These are phyloP conservation scores for Punica granatum DNA, from an alignment of 345 rosid species.

Conservation along the genomic window DNA sequence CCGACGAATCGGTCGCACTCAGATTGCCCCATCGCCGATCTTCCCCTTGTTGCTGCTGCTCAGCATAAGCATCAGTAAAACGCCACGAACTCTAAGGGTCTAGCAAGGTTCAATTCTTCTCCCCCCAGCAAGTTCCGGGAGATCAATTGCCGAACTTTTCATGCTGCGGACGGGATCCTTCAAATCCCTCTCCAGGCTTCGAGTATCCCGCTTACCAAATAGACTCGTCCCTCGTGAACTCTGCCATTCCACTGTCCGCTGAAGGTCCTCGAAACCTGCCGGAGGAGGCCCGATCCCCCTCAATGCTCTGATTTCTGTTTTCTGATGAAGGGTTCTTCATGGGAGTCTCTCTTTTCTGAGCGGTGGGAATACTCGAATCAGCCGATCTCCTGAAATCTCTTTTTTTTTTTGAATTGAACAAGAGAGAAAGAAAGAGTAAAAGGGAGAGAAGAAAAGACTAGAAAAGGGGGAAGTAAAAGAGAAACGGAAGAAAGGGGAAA, in stretches of 20 bases:
- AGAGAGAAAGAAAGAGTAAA: too few species aligned
- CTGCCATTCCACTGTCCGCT: conserved; percentile 13
- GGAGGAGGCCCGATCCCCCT: conserved; percentile 53
- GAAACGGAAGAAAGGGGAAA: too few species aligned
- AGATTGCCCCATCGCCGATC: too few species aligned
- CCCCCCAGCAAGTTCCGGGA: conserved; percentile 51
- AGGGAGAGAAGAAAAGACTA: too few species aligned
- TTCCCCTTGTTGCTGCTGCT: too few species aligned
- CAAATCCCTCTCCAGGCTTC: conserved; percentile 44
- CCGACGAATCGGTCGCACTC: too few species aligned
- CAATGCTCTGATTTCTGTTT: conserved; percentile 16
- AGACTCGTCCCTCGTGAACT: conserved; percentile 17
- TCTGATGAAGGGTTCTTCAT: conserved; percentile 24
- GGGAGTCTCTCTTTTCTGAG: conserved; percentile 49
- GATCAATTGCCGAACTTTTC: conserved; percentile 67
- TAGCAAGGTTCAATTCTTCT: conserved; percentile 40
- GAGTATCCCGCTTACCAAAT: conserved; percentile 25
- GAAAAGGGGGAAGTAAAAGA: too few species aligned
- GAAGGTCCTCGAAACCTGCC: conserved; percentile 9
- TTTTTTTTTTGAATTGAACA: too few species aligned
- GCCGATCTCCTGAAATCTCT: too few species aligned
- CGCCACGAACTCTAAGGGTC: conserved; percentile 29
- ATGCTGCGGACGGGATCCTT: conserved; percentile 64
- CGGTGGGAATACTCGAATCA: too few species aligned
- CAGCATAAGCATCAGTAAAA: conserved; percentile 61